These are phyloP conservation scores for Starmerella bombi DNA, from an alignment of 805 yeast species.

Conservation along the genomic window DNA sequence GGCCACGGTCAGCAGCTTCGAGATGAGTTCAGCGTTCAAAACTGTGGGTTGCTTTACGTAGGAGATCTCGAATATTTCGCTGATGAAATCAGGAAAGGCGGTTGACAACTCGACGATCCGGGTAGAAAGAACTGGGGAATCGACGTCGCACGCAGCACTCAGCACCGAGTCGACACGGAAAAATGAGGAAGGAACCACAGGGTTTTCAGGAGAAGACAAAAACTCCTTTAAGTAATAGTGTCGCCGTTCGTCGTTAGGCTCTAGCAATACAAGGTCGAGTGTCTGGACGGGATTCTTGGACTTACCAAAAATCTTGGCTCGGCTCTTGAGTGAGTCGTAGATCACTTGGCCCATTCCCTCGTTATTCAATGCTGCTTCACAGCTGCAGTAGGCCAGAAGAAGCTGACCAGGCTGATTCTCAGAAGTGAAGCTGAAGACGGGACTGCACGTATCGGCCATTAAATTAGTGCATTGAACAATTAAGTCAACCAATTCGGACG, in stretches of 20 bases:
- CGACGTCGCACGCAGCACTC: conserved; percentile 1
- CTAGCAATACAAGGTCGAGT: conserved; percentile 1
- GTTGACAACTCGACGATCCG: not conserved
- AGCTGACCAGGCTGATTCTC: conserved; percentile 11
- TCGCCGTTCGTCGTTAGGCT: conserved; percentile 1
- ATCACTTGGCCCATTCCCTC: conserved; percentile 2
- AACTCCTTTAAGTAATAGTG: conserved; percentile 1
- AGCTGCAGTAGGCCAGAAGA: conserved; percentile 7
- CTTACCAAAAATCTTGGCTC: conserved; percentile 5
- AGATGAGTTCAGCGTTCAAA: not conserved
- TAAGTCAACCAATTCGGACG: not conserved
- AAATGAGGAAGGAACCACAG: not conserved
- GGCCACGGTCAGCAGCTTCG: not conserved
- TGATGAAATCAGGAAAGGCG: not conserved
- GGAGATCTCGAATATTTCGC: not conserved
- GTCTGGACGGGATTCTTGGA: not conserved
- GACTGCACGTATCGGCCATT: not conserved
- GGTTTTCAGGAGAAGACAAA: not conserved
- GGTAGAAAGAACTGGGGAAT: not conserved
- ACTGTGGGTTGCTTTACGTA: not conserved
- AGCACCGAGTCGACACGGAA: not conserved
- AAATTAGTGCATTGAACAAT: not conserved
- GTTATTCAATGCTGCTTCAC: not conserved
- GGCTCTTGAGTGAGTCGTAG: not conserved
- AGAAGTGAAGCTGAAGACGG: conserved; percentile 2